These are phyloP conservation scores for Choanephora cucurbitarum DNA, from an alignment of 371 early-diverging fungal genomes.

Conservation along the genomic window DNA sequence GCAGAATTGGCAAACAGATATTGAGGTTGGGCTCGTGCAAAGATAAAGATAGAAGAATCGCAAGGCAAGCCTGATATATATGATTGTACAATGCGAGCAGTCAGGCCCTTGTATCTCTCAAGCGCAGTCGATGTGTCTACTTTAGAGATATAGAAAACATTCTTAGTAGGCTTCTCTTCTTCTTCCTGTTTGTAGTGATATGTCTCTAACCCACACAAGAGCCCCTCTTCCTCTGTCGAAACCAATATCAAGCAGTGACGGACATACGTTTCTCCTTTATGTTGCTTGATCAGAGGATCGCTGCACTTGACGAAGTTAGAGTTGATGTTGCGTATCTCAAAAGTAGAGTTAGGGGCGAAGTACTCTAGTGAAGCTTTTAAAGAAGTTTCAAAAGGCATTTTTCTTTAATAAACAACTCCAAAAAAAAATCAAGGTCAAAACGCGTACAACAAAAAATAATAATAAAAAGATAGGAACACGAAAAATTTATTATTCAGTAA, in stretches of 20 bases:
- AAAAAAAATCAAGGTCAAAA: too few relatives aligned
- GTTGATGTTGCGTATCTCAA: background rate
- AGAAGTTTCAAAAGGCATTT: background rate
- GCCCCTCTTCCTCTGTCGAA: constrained; percentile 13
- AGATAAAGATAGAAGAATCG: constrained; percentile 55
- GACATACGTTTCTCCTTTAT: constrained; percentile 10
- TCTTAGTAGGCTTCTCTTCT: constrained; percentile 7
- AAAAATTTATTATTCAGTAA: background rate
- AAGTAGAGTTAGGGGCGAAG: background rate
- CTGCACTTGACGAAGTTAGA: background rate
- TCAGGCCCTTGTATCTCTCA: constrained; percentile 22
- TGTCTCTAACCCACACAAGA: constrained; percentile 39
- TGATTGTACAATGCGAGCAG: constrained; percentile 43
- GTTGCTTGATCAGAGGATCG: constrained; percentile 11
- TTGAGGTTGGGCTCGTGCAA: constrained; percentile 86
- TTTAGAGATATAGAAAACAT: constrained; percentile 58
- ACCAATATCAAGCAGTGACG: constrained; percentile 23
- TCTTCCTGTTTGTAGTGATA: constrained; percentile 29
- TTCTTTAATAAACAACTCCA: background rate
- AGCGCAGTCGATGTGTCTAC: constrained; percentile 61
- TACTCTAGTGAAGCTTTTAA: background rate
- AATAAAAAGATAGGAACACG: too few relatives aligned
- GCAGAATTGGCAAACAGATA: constrained; percentile 81
- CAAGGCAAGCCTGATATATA: constrained; percentile 48
- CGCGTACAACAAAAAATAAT: background rate